Evolutionary conservation across 345 rosid species (phyloP), one percentile per base, ranked within the genome.

Genomic region (Acer campestre): DNA sequence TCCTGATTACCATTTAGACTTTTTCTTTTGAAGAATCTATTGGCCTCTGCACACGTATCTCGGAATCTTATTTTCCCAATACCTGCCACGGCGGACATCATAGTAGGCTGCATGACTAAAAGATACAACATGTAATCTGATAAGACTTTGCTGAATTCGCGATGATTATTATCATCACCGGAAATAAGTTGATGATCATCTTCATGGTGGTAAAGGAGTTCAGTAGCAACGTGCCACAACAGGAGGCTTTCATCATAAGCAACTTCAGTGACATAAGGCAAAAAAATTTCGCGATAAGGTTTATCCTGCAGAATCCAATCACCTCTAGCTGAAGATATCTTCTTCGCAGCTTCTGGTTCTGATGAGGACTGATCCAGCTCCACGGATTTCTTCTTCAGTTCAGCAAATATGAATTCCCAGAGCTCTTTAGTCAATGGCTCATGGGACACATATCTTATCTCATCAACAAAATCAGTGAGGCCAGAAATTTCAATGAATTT

Each of bases 61-160:
- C 75, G 69, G 56, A 83, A 88, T 56, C 90, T 84, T 68, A 85
- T 81, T 75, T 88, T 85, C 10, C 80, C 85, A 1, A 86, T 85
- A 56, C 90, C 89, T 0, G 89, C 85, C 61, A 79, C 89, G 5
- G 89, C 79, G 16, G 89, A 78, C 89, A 86, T 87, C 68, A 86
- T 75, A 0, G 77, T 46, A 0, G 91, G 93, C 77, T 88, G 88
- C 81, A 84, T 66, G 1, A 82, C 75, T 23, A 91, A 59, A 67
- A 91, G 91, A 69, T 88, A 88, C 78, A 87, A 13, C 90, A 89
- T 88, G 88, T 89, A 91, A 83, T 91, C 93, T 0, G 93, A 86
- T 0, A 91, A 75, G 8, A 75, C 63, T 80, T 89, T 89, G 75
- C 91, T 84, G 61, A 82, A 78, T 75, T 78, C 84, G 13, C 74